A percentile compares a stretch with the other conserved stretches of the same genome.
phyloP scores from a whole-genome alignment of 139 green algal species.

The Auxenochlorella protothecoides region DNA sequence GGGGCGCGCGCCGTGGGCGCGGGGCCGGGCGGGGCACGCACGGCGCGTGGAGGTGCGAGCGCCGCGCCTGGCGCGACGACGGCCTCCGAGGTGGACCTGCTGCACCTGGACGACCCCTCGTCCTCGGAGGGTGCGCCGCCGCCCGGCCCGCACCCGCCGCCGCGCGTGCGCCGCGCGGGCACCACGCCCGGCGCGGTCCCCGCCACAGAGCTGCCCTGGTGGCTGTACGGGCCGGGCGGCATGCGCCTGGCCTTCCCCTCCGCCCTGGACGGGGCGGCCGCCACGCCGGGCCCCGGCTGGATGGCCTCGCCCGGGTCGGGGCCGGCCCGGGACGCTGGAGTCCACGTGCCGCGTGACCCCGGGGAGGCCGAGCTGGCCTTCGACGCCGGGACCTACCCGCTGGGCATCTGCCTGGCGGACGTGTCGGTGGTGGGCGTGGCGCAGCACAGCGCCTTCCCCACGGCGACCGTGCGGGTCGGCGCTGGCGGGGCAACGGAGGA shows the following conservation, averaged over 20 bases:
- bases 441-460: conserved; percentile 25
- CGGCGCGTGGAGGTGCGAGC: background rate
- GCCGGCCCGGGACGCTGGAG: too few relatives aligned
- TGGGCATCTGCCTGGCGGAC: conserved; percentile 77
- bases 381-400: conserved; percentile 85
- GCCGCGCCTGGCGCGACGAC: background rate
- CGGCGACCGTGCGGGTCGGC: too few relatives aligned
- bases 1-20: background rate
- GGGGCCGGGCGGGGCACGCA: background rate
- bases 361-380: conserved; percentile 93
- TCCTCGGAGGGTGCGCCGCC: background rate
- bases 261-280: conserved; percentile 2
- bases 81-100: too few relatives aligned
- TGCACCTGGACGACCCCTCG: background rate
- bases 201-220: conserved; percentile 84
- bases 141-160: background rate
- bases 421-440: conserved; percentile 74
- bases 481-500: too few relatives aligned
- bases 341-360: background rate
- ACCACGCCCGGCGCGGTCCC: background rate
- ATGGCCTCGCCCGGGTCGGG: too few relatives aligned
- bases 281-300: background rate
- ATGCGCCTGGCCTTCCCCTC: conserved; percentile 63
- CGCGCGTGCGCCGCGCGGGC: background rate
- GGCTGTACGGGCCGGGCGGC: conserved; percentile 78